A percentile compares a stretch with the other conserved stretches of the same genome.
Evolutionary conservation across 306 rosid genomes (phyloP).

Genomic region (Cucurbita maxima): DNA sequence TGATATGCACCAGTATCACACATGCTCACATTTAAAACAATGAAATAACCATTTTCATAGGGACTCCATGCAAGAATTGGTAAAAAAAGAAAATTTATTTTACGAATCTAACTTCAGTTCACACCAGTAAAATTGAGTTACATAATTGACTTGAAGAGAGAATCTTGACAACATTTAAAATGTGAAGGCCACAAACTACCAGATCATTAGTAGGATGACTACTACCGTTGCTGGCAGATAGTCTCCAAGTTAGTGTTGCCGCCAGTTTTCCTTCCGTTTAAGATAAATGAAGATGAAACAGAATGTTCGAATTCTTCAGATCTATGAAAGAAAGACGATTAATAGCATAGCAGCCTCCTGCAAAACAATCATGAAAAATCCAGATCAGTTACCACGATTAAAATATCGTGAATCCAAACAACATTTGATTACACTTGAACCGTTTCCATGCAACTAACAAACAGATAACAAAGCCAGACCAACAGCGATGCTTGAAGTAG

Average conservation of each 20-base stretch:
- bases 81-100: not conserved
- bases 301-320: slow-evolving; percentile 39
- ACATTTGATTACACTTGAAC: not conserved
- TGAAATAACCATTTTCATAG: not conserved
- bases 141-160: too few species aligned
- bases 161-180: not conserved
- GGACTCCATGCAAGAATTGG: not conserved
- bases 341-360: slow-evolving; percentile 41
- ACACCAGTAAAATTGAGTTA: too few species aligned
- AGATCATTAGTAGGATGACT: slow-evolving; percentile 55
- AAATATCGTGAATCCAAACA: slow-evolving; percentile 2
- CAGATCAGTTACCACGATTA: slow-evolving; percentile 16
- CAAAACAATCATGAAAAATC: not conserved
- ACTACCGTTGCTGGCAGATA: slow-evolving; percentile 73
- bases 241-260: slow-evolving; percentile 64
- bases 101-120: not conserved
- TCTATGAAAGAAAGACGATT: slow-evolving; percentile 32
- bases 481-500: not conserved
- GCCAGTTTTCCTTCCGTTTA: slow-evolving; percentile 56
- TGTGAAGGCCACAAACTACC: slow-evolving; percentile 25
- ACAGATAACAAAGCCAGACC: not conserved
- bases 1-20: not conserved
- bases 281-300: slow-evolving; percentile 16
- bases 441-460: not conserved
- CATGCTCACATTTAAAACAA: not conserved